Percentiles rank a stretch among this genome's conserved stretches.
Evolutionary conservation across 768 basidiomycete species (phyloP).

Genomic region (Coprinopsis sp.): DNA sequence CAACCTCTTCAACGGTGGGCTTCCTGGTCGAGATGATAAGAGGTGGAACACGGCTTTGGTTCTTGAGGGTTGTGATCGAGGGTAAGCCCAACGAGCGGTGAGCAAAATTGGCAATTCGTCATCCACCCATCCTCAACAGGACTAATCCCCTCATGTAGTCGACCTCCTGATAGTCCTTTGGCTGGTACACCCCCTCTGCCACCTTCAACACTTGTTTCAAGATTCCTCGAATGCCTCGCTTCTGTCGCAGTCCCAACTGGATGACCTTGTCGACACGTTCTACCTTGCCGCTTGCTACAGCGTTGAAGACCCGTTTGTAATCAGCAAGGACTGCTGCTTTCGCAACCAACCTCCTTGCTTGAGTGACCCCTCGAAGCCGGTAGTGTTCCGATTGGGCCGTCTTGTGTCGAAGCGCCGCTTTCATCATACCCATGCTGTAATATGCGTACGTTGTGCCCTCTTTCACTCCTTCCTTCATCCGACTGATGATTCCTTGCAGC

Average conservation of each 20-base stretch:
- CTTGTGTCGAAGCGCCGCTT: too few species aligned
- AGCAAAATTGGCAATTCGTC: constrained; percentile 16
- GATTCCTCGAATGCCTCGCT: constrained; percentile 12
- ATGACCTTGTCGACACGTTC: constrained; percentile 16
- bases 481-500: too few species aligned
- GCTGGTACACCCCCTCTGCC: constrained; percentile 16
- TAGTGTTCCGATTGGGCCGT: too few species aligned
- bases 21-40: constrained; percentile 14
- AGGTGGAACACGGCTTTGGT: constrained; percentile 11
- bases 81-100: constrained; percentile 17
- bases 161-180: constrained; percentile 19
- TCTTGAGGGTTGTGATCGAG: constrained; percentile 12
- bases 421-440: too few species aligned
- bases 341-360: constrained; percentile 12
- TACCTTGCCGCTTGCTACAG: constrained; percentile 20
- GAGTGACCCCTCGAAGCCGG: background rate
- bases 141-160: constrained; percentile 18
- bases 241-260: constrained; percentile 12
- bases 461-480: too few species aligned
- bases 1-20: constrained; percentile 8
- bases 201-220: constrained; percentile 7
- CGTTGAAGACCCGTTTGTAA: constrained; percentile 18
- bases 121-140: constrained; percentile 21
- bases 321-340: constrained; percentile 13
- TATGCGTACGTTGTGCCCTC: too few species aligned